Evolutionary conservation across 2,329 filamentous ascomycete species (phyloP).

Genomic region (Fusarium torulosum): DNA sequence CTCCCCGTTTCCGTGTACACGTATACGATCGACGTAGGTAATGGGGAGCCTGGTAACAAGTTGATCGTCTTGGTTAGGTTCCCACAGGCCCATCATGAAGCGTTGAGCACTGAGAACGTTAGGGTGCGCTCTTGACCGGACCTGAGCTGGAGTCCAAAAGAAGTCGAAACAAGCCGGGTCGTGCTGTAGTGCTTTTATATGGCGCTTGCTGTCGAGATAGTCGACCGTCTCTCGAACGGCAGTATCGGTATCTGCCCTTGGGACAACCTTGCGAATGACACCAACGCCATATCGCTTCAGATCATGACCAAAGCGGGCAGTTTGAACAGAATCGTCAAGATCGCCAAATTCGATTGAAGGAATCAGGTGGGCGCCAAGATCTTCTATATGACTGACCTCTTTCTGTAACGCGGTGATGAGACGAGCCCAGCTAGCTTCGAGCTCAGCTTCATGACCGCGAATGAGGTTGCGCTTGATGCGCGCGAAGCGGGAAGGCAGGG

Average conservation of each 20-base stretch:
- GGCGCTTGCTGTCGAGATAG: constrained; percentile 58
- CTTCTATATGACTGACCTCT: constrained; percentile 66
- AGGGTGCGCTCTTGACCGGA: constrained; percentile 75
- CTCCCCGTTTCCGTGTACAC: constrained; percentile 68
- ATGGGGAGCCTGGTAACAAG: constrained; percentile 73
- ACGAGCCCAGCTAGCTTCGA: constrained; percentile 68
- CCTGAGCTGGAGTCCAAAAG: constrained; percentile 79
- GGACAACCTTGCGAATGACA: constrained; percentile 74
- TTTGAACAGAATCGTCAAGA: constrained; percentile 61
- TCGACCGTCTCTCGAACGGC: constrained; percentile 70
- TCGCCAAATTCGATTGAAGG: constrained; percentile 68
- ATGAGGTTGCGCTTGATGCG: constrained; percentile 68
- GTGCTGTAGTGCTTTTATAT: constrained; percentile 49
- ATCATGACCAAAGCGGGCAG: constrained; percentile 67
- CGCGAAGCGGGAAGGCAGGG: constrained; percentile 69
- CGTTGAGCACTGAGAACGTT: constrained; percentile 72
- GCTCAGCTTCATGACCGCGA: constrained; percentile 65
- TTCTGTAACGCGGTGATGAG: constrained; percentile 64
- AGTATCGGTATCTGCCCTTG: constrained; percentile 65
- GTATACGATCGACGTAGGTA: constrained; percentile 76
- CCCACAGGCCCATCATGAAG: constrained; percentile 77
- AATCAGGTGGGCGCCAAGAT: constrained; percentile 64
- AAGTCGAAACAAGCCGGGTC: constrained; percentile 79
- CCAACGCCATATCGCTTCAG: constrained; percentile 73
- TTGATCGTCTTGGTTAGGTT: constrained; percentile 65